Evolutionary conservation across 345 rosid species (phyloP).

Genomic region (Cardamine resedifolia): DNA sequence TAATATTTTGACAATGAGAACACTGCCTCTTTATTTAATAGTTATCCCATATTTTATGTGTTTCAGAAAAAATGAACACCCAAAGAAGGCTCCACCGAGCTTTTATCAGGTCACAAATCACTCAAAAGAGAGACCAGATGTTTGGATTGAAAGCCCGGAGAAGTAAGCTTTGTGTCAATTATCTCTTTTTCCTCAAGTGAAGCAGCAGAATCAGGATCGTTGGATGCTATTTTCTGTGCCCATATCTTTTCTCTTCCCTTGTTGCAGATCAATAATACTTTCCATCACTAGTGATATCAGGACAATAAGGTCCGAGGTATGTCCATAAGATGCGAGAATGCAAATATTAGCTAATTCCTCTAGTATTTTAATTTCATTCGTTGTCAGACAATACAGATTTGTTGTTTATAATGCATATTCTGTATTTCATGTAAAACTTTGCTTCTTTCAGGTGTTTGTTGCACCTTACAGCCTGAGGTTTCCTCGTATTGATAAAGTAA

Average conservation of each 20-base stretch:
- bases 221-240: constrained; percentile 1
- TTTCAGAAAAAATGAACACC: constrained; percentile 77
- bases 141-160: constrained; percentile 97
- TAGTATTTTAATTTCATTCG: background rate
- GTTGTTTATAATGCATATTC: constrained; percentile 7
- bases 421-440: constrained; percentile 14
- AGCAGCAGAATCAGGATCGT: background rate
- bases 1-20: background rate
- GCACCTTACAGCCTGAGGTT: constrained; percentile 95
- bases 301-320: constrained; percentile 92
- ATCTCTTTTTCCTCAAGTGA: constrained; percentile 7
- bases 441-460: constrained; percentile 68
- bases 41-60: background rate
- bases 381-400: background rate
- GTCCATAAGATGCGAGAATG: constrained; percentile 29
- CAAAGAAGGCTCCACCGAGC: constrained; percentile 76
- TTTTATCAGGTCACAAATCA: constrained; percentile 86
- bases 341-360: constrained; percentile 3
- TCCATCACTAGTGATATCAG: constrained; percentile 94
- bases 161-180: constrained; percentile 51
- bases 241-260: constrained; percentile 19
- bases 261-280: constrained; percentile 77
- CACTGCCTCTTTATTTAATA: background rate
- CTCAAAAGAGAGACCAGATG: constrained; percentile 96
- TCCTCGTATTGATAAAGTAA: constrained; percentile 92